phyloP scores from a whole-genome alignment of 305 asterid species.

The Fraxinus sp. region DNA sequence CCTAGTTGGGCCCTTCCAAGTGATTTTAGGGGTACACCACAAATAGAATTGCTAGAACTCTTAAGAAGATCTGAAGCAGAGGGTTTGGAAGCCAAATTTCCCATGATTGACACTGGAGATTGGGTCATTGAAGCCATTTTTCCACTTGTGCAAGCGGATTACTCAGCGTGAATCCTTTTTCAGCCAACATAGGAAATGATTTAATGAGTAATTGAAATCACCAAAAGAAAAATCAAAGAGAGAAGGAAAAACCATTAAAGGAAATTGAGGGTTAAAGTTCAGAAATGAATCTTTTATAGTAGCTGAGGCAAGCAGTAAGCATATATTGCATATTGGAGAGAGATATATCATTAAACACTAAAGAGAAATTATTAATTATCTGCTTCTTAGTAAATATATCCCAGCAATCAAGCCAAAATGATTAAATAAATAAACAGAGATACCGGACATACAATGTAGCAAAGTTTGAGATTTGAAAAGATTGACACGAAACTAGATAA shows the following conservation, averaged over 20 bases:
- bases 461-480: neutral
- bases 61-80: slow-evolving; percentile 73
- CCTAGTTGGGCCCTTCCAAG: slow-evolving; percentile 65
- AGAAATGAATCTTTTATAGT: neutral
- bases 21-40: slow-evolving; percentile 65
- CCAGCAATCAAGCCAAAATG: neutral
- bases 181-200: neutral
- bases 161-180: slow-evolving; percentile 14
- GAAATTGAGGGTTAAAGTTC: neutral
- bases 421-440: neutral
- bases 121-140: slow-evolving; percentile 64
- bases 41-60: slow-evolving; percentile 63
- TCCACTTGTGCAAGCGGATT: slow-evolving; percentile 31
- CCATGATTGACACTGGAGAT: slow-evolving; percentile 54
- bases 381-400: neutral
- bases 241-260: neutral
- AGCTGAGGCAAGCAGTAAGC: neutral
- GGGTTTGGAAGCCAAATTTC: slow-evolving; percentile 57
- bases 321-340: neutral
- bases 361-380: neutral
- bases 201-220: neutral
- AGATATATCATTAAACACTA: neutral
- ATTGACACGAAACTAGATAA: neutral
- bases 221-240: neutral
- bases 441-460: neutral